phyloP scores from a whole-genome alignment of 2,329 filamentous ascomycete species.

The Nemania sp. region DNA sequence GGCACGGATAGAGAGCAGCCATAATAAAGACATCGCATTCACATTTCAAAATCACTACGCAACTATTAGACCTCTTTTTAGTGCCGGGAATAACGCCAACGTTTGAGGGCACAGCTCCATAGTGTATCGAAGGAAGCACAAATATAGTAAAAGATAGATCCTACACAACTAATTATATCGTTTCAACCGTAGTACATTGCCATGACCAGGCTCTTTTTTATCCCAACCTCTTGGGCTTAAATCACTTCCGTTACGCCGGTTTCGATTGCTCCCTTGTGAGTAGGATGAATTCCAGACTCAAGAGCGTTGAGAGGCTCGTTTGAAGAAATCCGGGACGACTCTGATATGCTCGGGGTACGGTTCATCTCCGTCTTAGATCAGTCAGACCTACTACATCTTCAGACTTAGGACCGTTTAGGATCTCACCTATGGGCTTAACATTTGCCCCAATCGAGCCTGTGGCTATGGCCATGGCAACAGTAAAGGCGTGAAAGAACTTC shows the following conservation, averaged over 20 bases:
- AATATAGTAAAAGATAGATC: too few species aligned
- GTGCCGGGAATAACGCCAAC: too few species aligned
- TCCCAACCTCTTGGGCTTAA: too few species aligned
- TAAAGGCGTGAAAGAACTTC: background rate
- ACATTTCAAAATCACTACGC: too few species aligned
- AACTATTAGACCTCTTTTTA: too few species aligned
- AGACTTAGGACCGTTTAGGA: background rate
- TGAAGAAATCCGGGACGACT: conserved; percentile 25
- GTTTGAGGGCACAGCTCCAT: too few species aligned
- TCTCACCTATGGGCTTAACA: conserved; percentile 1
- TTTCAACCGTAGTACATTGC: too few species aligned
- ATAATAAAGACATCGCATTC: too few species aligned
- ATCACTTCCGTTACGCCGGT: background rate
- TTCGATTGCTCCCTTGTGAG: background rate
- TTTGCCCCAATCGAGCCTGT: conserved; percentile 4
- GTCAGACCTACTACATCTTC: background rate
- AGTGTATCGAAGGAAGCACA: too few species aligned
- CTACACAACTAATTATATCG: too few species aligned
- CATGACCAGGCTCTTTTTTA: too few species aligned
- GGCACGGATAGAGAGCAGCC: too few species aligned
- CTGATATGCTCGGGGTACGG: conserved; percentile 20
- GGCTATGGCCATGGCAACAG: background rate
- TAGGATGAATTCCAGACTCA: background rate
- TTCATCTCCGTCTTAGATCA: conserved; percentile 1
- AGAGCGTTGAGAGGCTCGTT: background rate